Conservation (phyloP, 768 basidiomycete species). For the Hirschioporus abietinus region DNA sequence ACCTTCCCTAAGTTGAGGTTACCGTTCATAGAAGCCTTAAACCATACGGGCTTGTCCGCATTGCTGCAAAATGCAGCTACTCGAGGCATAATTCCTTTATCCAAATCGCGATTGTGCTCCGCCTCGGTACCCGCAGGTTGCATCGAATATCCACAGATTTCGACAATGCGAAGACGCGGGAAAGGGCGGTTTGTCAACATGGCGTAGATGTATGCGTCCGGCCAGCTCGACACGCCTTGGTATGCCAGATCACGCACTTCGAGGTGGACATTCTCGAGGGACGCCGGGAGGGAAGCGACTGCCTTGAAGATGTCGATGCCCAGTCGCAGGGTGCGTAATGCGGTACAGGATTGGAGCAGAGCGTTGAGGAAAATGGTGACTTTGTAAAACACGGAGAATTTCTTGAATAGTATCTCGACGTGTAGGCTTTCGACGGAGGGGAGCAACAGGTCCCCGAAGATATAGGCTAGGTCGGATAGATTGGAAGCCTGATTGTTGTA, state of each 20-base stretch:
- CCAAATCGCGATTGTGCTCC: not conserved
- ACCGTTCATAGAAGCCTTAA: not conserved
- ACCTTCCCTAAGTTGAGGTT: not conserved
- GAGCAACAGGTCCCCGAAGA: not conserved
- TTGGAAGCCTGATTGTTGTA: not conserved
- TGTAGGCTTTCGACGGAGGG: not conserved
- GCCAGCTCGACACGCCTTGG: not conserved
- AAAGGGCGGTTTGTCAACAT: not conserved
- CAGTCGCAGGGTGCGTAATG: not conserved
- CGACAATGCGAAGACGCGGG: not conserved
- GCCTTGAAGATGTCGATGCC: not conserved
- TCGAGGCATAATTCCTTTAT: not conserved
- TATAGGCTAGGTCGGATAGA: not conserved
- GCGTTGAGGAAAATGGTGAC: not conserved
- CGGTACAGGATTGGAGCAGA: not conserved
- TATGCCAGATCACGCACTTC: not conserved
- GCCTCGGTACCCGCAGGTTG: not conserved
- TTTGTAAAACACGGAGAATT: not conserved
- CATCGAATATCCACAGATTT: not conserved
- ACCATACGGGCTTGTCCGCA: not conserved
- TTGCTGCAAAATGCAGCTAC: not conserved
- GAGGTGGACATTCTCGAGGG: not conserved
- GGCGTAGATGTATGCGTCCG: not conserved
- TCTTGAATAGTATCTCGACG: not conserved
- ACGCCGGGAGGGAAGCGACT: not conserved